Conservation (phyloP, 768 basidiomycete species). For the Trametes villosa region DNA sequence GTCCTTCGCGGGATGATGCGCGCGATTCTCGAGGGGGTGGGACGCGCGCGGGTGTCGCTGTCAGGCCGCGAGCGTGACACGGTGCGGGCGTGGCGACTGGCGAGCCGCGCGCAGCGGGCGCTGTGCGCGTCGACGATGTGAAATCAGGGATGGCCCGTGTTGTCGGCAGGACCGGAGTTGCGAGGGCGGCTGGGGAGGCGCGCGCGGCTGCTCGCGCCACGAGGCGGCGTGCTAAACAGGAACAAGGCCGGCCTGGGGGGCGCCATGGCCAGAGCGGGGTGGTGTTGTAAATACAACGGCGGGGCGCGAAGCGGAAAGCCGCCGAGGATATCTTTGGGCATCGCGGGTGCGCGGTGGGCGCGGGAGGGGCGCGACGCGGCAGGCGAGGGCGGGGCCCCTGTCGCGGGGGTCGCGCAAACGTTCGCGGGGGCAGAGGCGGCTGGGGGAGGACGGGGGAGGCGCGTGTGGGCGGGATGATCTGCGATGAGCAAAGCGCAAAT, state of each 20-base stretch:
- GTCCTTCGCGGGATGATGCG: constrained; percentile 24
- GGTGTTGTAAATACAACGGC: too few relatives aligned
- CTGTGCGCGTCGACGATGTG: background rate
- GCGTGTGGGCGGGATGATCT: background rate
- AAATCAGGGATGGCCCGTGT: background rate
- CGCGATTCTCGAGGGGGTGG: background rate
- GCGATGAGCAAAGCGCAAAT: background rate
- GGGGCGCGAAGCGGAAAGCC: too few relatives aligned
- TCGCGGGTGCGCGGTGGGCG: background rate
- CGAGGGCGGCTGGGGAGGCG: background rate
- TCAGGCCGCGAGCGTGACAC: background rate
- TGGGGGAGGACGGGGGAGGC: background rate
- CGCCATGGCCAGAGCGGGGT: background rate
- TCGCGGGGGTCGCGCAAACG: too few relatives aligned
- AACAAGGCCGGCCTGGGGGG: background rate
- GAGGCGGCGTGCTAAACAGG: background rate
- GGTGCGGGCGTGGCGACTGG: background rate
- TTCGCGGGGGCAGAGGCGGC: constrained; percentile 10
- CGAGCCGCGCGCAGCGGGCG: background rate
- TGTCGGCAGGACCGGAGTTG: background rate
- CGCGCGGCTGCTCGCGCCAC: background rate
- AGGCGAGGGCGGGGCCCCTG: background rate
- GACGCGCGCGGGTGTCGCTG: background rate
- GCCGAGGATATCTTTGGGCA: background rate
- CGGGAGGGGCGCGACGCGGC: background rate